phyloP scores from a whole-genome alignment of 345 rosid species.

The Clausena lansium region DNA sequence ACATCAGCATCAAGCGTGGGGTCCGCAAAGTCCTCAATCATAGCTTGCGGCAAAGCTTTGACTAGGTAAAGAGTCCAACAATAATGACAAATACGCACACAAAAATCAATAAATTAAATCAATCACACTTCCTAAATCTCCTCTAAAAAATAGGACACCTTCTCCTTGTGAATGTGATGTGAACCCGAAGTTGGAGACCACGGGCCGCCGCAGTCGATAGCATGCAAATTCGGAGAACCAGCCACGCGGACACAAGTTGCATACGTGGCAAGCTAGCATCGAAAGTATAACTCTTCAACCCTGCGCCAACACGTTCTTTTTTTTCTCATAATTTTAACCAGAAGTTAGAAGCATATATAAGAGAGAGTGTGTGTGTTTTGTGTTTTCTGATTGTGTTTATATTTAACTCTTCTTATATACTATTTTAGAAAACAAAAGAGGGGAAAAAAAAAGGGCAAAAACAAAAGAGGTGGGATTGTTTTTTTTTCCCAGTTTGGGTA shows the following conservation, averaged over 20 bases:
- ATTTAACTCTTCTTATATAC: not conserved
- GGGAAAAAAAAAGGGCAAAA: not conserved
- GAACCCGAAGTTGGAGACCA: not conserved
- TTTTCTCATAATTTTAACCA: not conserved
- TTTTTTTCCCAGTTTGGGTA: not conserved
- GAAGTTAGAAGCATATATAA: not conserved
- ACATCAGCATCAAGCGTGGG: not conserved
- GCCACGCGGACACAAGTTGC: slow-evolving; percentile 3
- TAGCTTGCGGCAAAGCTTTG: not conserved
- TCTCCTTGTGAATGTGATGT: not conserved
- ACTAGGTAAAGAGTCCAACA: not conserved
- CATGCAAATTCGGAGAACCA: not conserved
- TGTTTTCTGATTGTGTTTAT: not conserved
- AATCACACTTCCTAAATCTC: not conserved
- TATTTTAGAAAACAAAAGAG: too few species aligned
- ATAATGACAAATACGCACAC: not conserved
- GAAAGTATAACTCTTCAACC: not conserved
- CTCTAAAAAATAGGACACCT: not conserved
- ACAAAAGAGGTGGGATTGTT: not conserved
- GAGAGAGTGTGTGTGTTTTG: not conserved
- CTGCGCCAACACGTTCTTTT: slow-evolving; percentile 6
- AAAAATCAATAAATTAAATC: not conserved
- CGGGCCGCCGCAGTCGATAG: slow-evolving; percentile 16
- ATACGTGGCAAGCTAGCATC: slow-evolving; percentile 22
- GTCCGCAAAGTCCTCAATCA: not conserved